A percentile compares a stretch with the other conserved stretches of the same genome.
These are phyloP conservation scores for Calonectria fujianensis DNA, from an alignment of 2,329 filamentous ascomycete species.

Conservation along the genomic window DNA sequence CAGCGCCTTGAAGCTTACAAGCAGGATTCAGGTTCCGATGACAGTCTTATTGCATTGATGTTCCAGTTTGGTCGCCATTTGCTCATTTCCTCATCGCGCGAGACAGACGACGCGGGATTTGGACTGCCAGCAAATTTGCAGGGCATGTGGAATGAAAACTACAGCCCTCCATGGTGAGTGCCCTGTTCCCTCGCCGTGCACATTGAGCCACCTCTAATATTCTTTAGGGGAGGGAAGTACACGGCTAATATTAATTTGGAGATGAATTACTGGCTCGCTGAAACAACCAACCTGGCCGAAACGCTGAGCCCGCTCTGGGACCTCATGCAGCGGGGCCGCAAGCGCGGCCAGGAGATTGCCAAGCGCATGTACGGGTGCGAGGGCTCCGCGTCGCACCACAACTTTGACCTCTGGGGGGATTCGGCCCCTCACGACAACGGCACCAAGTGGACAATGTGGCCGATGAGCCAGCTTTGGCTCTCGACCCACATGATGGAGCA, in stretches of 20 bases:
- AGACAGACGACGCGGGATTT: background rate
- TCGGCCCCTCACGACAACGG: constrained; percentile 12
- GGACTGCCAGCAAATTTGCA: background rate
- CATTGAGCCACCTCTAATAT: background rate
- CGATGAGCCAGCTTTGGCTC: constrained; percentile 18
- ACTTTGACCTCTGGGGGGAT: constrained; percentile 12
- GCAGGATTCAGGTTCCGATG: background rate
- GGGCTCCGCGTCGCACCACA: constrained; percentile 4
- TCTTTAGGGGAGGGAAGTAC: constrained; percentile 10
- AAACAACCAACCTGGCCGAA: background rate
- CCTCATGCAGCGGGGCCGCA: background rate
- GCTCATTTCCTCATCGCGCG: constrained; percentile 9
- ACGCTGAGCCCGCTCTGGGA: constrained; percentile 16
- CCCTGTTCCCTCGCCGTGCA: too few relatives aligned
- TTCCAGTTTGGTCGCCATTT: constrained; percentile 7
- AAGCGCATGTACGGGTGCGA: constrained; percentile 17
- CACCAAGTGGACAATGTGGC: constrained; percentile 21
- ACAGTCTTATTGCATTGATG: background rate
- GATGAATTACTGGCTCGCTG: constrained; percentile 23
- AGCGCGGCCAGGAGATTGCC: constrained; percentile 5
- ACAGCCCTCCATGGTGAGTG: constrained; percentile 4
- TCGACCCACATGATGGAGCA: constrained; percentile 21
- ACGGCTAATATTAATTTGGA: constrained; percentile 4
- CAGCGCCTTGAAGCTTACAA: constrained; percentile 3
- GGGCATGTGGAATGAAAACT: constrained; percentile 17